Evolutionary conservation across 768 basidiomycete species (phyloP).

Genomic region (Boletus rubescentipes): DNA sequence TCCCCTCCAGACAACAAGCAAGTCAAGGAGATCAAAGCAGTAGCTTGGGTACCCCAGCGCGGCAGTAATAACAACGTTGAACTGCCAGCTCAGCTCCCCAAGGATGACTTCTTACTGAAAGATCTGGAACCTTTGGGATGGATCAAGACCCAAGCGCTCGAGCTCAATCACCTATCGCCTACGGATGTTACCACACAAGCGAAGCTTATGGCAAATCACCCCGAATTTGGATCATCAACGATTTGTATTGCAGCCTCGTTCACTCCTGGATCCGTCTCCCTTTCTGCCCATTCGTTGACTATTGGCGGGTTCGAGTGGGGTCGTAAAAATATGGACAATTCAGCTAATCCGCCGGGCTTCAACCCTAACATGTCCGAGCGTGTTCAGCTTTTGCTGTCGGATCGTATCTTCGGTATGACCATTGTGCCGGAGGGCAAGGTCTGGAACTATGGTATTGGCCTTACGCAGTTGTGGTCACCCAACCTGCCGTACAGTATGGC

Average conservation of each 20-base stretch:
- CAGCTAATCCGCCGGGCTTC: conserved; percentile 85
- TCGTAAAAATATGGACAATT: conserved; percentile 86
- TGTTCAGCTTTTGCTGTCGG: conserved; percentile 89
- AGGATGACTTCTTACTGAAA: conserved; percentile 92
- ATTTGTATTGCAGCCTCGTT: conserved; percentile 95
- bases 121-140: conserved; percentile 94
- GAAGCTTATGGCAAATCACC: conserved; percentile 95
- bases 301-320: conserved; percentile 98
- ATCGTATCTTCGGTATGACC: conserved; percentile 94
- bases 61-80: conserved; percentile 95
- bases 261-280: conserved; percentile 95
- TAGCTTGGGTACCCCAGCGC: conserved; percentile 97
- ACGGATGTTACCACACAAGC: conserved; percentile 93
- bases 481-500: conserved; percentile 79
- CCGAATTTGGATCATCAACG: conserved; percentile 91
- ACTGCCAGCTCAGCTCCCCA: conserved; percentile 84
- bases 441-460: conserved; percentile 96
- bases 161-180: conserved; percentile 89
- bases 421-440: conserved; percentile 91
- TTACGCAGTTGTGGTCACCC: conserved; percentile 89
- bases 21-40: conserved; percentile 97
- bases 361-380: conserved; percentile 99
- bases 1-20: conserved; percentile 96
- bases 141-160: conserved; percentile 95
- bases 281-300: conserved; percentile 88